phyloP scores from a whole-genome alignment of 345 rosid genomes.

The Eutrema heterophyllum region DNA sequence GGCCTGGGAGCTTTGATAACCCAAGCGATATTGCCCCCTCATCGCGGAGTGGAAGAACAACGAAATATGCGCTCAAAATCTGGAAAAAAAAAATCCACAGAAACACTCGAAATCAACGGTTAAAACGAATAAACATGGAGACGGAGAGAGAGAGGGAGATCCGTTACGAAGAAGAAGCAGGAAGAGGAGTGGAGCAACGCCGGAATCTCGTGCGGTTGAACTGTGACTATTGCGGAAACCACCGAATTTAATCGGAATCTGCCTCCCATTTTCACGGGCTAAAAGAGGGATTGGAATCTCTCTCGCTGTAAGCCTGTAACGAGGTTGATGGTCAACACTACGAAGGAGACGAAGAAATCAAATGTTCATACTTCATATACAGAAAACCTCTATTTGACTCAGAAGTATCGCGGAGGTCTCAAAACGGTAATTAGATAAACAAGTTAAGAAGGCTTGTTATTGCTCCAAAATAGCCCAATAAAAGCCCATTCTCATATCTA shows the following conservation, averaged over 20 bases:
- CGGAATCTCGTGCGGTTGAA: slow-evolving; percentile 78
- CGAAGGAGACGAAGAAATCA: neutral
- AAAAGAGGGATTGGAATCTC: neutral
- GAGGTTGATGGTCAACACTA: slow-evolving; percentile 15
- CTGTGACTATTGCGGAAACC: slow-evolving; percentile 59
- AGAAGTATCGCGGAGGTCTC: neutral
- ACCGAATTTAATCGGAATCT: slow-evolving; percentile 48
- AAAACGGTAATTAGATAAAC: neutral
- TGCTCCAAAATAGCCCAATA: neutral
- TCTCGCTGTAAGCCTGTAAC: neutral
- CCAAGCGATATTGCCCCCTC: slow-evolving; percentile 90
- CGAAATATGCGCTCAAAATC: slow-evolving; percentile 89
- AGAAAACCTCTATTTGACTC: neutral
- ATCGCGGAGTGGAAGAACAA: slow-evolving; percentile 83
- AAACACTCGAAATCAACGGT: neutral
- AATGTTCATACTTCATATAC: too few species aligned
- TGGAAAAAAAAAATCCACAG: neutral
- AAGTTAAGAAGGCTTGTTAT: neutral
- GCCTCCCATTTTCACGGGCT: neutral
- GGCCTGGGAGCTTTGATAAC: slow-evolving; percentile 68
- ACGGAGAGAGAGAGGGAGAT: neutral
- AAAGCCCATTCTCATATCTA: neutral
- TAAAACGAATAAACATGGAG: neutral
- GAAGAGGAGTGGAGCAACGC: slow-evolving; percentile 69
- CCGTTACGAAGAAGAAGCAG: slow-evolving; percentile 83